phyloP scores from a whole-genome alignment of 805 yeast genomes.

The Ogataea nakhonphanomensis region DNA sequence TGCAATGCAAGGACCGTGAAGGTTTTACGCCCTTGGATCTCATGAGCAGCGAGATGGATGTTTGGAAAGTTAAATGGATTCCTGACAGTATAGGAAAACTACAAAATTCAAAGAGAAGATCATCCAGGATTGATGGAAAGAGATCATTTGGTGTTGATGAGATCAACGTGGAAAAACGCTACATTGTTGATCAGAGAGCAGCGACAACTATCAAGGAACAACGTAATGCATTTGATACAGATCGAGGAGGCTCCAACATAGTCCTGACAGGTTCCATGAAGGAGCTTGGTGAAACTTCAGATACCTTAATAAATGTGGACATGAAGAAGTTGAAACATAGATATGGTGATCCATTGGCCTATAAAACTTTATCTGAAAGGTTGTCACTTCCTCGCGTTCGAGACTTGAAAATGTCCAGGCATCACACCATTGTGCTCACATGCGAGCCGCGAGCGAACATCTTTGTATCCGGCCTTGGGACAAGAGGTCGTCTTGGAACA shows the following conservation, averaged over 20 bases:
- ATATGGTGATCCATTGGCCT: constrained; percentile 23
- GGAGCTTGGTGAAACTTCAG: constrained; percentile 8
- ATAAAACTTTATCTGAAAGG: constrained; percentile 21
- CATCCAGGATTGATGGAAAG: not conserved
- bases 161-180: constrained; percentile 32
- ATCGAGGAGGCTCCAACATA: constrained; percentile 55
- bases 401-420: constrained; percentile 53
- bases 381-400: constrained; percentile 43
- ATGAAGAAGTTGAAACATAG: constrained; percentile 19
- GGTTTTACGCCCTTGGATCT: constrained; percentile 73
- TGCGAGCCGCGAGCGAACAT: constrained; percentile 44
- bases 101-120: constrained; percentile 33
- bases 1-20: constrained; percentile 64
- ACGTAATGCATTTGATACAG: constrained; percentile 11
- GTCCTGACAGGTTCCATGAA: constrained; percentile 55
- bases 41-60: constrained; percentile 42
- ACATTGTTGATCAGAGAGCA: constrained; percentile 3
- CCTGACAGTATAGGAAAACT: constrained; percentile 26
- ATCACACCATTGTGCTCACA: constrained; percentile 62
- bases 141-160: constrained; percentile 7
- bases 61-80: constrained; percentile 35
- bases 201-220: constrained; percentile 6
- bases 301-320: constrained; percentile 18
- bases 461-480: constrained; percentile 61
- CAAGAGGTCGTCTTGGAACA: constrained; percentile 71